Conservation (phyloP, 2,329 filamentous ascomycete species). For the Colletotrichum abscissum region DNA sequence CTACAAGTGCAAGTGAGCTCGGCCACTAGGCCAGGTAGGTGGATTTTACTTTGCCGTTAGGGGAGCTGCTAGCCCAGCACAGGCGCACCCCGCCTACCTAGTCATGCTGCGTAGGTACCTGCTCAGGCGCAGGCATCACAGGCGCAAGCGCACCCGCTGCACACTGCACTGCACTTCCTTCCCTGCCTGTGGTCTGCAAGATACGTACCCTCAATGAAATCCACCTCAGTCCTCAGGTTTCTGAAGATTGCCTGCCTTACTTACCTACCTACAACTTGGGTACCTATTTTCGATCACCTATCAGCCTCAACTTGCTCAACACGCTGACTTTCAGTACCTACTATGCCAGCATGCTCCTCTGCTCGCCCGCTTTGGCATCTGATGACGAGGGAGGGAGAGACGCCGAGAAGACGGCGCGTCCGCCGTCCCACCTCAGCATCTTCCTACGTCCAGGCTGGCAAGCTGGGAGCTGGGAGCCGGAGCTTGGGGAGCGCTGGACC, state of each 20-base stretch:
- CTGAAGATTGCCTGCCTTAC: neutral
- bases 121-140: conserved; percentile 5
- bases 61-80: neutral
- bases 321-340: neutral
- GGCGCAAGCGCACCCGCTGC: conserved; percentile 13
- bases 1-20: conserved; percentile 13
- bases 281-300: neutral
- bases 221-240: neutral
- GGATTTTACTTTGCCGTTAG: neutral
- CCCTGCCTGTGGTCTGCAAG: neutral
- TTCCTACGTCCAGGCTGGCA: neutral
- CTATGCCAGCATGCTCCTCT: too few species aligned
- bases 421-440: conserved; percentile 6
- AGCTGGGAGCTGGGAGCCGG: neutral
- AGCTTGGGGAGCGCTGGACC: conserved; percentile 24
- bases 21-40: conserved; percentile 18
- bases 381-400: conserved; percentile 17
- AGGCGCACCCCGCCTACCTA: neutral
- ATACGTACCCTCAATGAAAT: neutral
- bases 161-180: neutral
- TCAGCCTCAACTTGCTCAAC: neutral
- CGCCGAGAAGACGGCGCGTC: conserved; percentile 25
- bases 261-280: neutral
- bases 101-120: too few species aligned
- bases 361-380: neutral